Percentiles rank a stretch among this genome's conserved stretches.
Conservation (phyloP, 163 green algal genomes). For the Trebouxia gelatinosa region DNA sequence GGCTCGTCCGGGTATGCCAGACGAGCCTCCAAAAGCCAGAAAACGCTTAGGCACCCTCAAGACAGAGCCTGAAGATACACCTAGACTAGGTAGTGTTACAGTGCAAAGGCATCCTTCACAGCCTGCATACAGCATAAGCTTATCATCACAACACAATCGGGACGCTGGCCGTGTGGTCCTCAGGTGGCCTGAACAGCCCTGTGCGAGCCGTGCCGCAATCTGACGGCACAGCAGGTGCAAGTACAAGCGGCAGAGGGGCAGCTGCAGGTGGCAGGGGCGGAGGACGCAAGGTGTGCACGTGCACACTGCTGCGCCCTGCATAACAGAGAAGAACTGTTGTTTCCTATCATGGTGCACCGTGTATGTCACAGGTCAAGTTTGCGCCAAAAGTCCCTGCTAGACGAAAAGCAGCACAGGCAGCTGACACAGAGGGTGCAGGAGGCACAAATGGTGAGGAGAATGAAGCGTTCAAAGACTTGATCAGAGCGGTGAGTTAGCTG, state of each 20-base stretch:
- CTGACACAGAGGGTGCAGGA: not conserved
- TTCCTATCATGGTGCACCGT: not conserved
- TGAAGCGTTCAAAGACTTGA: constrained; percentile 20
- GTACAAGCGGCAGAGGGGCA: not conserved
- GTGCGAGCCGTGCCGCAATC: not conserved
- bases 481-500: not conserved
- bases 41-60: not conserved
- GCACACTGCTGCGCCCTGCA: not conserved
- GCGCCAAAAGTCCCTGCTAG: constrained; percentile 8
- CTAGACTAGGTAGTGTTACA: not conserved
- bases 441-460: not conserved
- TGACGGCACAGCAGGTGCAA: not conserved
- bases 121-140: not conserved
- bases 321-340: not conserved
- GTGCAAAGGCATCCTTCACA: not conserved
- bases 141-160: not conserved
- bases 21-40: not conserved
- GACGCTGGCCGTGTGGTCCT: not conserved
- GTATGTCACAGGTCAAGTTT: not conserved
- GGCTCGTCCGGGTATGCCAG: not conserved
- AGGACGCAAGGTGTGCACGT: not conserved
- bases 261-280: constrained; percentile 10
- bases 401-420: not conserved
- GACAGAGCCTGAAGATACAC: not conserved
- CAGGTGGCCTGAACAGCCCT: not conserved